Conservation (phyloP, 2,329 filamentous ascomycete species). For the Penicillium brevicompactum region DNA sequence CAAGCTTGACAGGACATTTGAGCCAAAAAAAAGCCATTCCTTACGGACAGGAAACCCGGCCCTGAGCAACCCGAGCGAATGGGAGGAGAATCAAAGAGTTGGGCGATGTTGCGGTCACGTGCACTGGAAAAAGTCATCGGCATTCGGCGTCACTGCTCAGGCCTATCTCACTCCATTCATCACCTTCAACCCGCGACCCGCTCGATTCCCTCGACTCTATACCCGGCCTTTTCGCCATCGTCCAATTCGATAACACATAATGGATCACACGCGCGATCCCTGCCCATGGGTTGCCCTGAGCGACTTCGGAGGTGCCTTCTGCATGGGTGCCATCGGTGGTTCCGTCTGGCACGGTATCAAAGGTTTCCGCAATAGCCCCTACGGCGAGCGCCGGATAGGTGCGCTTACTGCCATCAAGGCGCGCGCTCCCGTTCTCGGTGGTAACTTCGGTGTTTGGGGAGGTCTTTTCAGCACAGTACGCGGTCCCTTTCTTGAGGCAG, state of each 20-base stretch:
- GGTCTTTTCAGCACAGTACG: conserved; percentile 78
- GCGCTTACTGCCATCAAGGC: conserved; percentile 97
- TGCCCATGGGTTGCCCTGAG: conserved; percentile 96
- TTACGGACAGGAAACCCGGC: not conserved
- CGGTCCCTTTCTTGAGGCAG: not conserved
- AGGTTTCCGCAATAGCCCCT: conserved; percentile 84
- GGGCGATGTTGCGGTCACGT: not conserved
- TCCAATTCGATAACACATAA: conserved; percentile 36
- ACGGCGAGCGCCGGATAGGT: conserved; percentile 93
- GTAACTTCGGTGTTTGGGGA: conserved; percentile 98
- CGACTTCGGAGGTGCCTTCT: conserved; percentile 96
- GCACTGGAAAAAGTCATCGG: not conserved
- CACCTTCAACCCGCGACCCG: not conserved
- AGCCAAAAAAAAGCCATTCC: not conserved
- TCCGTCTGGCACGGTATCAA: conserved; percentile 97
- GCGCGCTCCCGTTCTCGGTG: conserved; percentile 90
- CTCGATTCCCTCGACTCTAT: not conserved
- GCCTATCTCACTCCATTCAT: not conserved
- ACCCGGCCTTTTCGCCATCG: not conserved
- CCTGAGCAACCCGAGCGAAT: not conserved
- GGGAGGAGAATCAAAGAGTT: not conserved
- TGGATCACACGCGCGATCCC: conserved; percentile 97
- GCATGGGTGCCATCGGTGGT: conserved; percentile 84
- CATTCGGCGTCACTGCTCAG: not conserved
- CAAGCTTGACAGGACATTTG: too few species aligned